Evolutionary conservation across 208 protist genomes (phyloP), one percentile per base, ranked within the genome.

Genomic region (Blastocrithidia nonstop): DNA sequence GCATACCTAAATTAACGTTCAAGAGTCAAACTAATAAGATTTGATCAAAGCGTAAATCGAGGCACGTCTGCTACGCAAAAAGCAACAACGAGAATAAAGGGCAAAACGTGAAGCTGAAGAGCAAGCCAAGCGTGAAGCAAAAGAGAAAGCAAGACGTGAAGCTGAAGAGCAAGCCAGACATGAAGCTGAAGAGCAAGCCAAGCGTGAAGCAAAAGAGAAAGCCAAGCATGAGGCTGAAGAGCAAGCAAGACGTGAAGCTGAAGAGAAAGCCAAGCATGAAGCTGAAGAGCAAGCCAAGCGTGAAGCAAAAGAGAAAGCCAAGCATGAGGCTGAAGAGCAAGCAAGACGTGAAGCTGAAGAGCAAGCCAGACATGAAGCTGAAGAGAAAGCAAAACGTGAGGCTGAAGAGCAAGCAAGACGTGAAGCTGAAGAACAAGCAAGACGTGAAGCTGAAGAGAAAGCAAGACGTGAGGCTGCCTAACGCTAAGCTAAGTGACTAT

Each of bases 211-310:
- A 3, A 54, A 82, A 32, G 71, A 77, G 26, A 47, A 74, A 22
- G 69, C 66, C 11, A 54, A 50, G 8, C 47, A 28, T 1, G 43
- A 71, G 33, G 46, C 58, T 3, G 64, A 66, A 35, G 66, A 55
- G 23, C 35, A 48, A 17, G 57, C 46, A 27, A 44, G 62, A 15
- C 35, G 26, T 9, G 52, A 70, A 17, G 64, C 67, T 24, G 66
- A 71, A 23, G 63, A 68, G 40, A 41, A 62, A 20, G 96, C 97
- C 0, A 64, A 96, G 13, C 50, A 96, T 6, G 75, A 69, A 7
- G 64, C 60, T 9, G 68, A 82, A 22, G 72, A 50, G 17, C 56
- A 71, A 16, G 65, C 50, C 13, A 40, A 55, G 1, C 47, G 53
- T 20, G 52, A 59, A 7, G 60, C 57, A 24, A 57, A 74, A 31